phyloP scores from a whole-genome alignment of 2,329 filamentous ascomycete genomes.

The Colletotrichum sp. region DNA sequence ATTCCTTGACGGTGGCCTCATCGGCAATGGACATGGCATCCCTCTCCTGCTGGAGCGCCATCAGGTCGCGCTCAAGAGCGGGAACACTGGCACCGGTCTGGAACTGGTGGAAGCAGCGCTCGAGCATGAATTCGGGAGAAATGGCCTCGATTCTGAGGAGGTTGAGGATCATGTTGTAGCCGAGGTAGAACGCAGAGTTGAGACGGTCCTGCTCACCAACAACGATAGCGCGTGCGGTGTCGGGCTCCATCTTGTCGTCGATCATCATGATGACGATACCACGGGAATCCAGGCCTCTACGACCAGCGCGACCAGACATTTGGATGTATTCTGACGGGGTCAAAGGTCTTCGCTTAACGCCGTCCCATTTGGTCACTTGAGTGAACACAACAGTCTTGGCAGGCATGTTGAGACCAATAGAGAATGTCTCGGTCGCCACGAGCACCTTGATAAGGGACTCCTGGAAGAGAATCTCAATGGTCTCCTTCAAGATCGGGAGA shows the following conservation, averaged over 20 bases:
- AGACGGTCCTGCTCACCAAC: conserved; percentile 96
- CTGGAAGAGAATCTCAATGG: conserved; percentile 98
- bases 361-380: conserved; percentile 94
- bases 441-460: conserved; percentile 97
- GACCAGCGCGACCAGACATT: conserved; percentile 96
- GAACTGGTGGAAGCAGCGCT: conserved; percentile 97
- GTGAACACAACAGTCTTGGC: conserved; percentile 99
- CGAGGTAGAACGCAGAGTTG: conserved; percentile 96
- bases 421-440: conserved; percentile 98
- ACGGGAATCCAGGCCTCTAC: conserved; percentile 94
- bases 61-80: conserved; percentile 81
- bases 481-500: conserved; percentile 95
- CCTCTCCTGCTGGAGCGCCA: conserved; percentile 76
- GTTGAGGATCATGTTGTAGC: conserved; percentile 99
- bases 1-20: conserved; percentile 89
- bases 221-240: conserved; percentile 92
- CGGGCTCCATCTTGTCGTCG: conserved; percentile 92
- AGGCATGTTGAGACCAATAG: conserved; percentile 98
- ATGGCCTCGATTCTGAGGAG: conserved; percentile 98
- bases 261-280: conserved; percentile 99
- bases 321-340: conserved; percentile 97
- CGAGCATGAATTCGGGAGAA: conserved; percentile 98
- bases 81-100: conserved; percentile 92
- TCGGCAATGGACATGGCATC: conserved; percentile 80
- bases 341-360: conserved; percentile 77